Percentiles rank a stretch among this genome's conserved stretches.
Evolutionary conservation across 106 monocot species (phyloP).

Genomic region (Acorus gramineus): DNA sequence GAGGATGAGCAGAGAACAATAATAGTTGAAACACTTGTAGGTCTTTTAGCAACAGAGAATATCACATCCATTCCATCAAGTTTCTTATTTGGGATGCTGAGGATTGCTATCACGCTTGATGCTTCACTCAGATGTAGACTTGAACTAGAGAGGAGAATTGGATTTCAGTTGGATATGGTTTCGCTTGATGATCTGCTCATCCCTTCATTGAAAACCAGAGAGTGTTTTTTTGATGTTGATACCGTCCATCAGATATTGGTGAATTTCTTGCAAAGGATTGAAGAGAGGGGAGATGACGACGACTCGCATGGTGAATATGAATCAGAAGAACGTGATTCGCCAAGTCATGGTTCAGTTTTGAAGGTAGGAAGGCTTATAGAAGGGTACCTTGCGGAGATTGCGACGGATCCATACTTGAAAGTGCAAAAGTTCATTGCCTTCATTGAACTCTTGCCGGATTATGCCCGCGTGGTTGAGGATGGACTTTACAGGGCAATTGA

Average conservation of each 20-base stretch:
- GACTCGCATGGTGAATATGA: conserved; percentile 58
- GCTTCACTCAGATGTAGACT: conserved; percentile 35
- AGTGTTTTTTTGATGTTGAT: conserved; percentile 76
- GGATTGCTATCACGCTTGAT: conserved; percentile 71
- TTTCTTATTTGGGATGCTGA: conserved; percentile 86
- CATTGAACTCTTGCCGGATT: conserved; percentile 45
- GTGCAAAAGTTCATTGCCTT: conserved; percentile 73
- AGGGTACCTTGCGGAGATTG: conserved; percentile 56
- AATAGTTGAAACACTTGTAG: conserved; percentile 58
- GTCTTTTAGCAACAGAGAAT: conserved; percentile 62
- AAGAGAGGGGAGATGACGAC: conserved; percentile 54
- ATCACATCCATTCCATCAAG: conserved; percentile 43
- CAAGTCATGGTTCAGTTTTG: conserved; percentile 38
- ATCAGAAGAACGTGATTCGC: conserved; percentile 45
- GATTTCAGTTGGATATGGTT: conserved; percentile 65
- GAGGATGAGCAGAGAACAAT: conserved; percentile 44
- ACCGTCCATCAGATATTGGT: conserved; percentile 60
- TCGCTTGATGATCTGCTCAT: conserved; percentile 90
- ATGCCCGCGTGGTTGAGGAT: conserved; percentile 52
- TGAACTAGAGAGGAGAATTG: conserved; percentile 81
- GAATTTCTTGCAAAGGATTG: conserved; percentile 76
- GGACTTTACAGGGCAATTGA: conserved; percentile 82
- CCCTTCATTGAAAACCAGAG: conserved; percentile 49
- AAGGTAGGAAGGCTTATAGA: conserved; percentile 49
- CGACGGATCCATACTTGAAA: conserved; percentile 46